Evolutionary conservation across 192 early-diverging fungal genomes (phyloP).

Genomic region (Coemansia sp.): DNA sequence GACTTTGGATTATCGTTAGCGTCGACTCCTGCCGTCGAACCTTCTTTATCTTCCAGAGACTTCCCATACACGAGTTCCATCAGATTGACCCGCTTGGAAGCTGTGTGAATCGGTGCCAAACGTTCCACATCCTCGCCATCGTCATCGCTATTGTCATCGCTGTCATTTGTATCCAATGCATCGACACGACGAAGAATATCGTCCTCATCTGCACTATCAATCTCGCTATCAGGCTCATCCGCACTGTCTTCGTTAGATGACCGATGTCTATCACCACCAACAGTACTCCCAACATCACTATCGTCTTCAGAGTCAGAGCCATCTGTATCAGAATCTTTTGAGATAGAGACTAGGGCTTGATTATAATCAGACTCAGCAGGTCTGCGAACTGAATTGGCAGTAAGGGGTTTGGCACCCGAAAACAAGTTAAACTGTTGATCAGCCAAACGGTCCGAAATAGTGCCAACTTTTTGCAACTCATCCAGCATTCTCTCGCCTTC

Average conservation of each 20-base stretch:
- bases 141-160: constrained; percentile 6
- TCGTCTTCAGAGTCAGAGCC: constrained; percentile 33
- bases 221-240: constrained; percentile 44
- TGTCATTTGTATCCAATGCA: constrained; percentile 12
- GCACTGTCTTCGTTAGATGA: constrained; percentile 36
- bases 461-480: constrained; percentile 80
- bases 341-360: neutral
- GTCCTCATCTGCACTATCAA: constrained; percentile 27
- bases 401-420: constrained; percentile 41
- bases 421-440: constrained; percentile 49
- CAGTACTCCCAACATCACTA: constrained; percentile 13
- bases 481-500: constrained; percentile 92
- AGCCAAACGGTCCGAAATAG: constrained; percentile 39
- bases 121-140: constrained; percentile 14
- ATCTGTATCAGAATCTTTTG: constrained; percentile 24
- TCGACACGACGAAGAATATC: constrained; percentile 31
- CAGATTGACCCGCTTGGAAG: constrained; percentile 67
- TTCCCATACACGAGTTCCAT: constrained; percentile 88
- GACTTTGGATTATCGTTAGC: constrained; percentile 45
- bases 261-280: neutral
- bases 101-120: constrained; percentile 38
- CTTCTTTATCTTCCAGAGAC: constrained; percentile 45
- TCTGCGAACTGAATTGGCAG: constrained; percentile 48
- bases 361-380: constrained; percentile 63
- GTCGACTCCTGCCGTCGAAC: constrained; percentile 39